A percentile compares a stretch with the other conserved stretches of the same genome.
These are phyloP conservation scores for Lichtheimia corymbifera DNA, from an alignment of 371 early-diverging fungal genomes.

Conservation along the genomic window DNA sequence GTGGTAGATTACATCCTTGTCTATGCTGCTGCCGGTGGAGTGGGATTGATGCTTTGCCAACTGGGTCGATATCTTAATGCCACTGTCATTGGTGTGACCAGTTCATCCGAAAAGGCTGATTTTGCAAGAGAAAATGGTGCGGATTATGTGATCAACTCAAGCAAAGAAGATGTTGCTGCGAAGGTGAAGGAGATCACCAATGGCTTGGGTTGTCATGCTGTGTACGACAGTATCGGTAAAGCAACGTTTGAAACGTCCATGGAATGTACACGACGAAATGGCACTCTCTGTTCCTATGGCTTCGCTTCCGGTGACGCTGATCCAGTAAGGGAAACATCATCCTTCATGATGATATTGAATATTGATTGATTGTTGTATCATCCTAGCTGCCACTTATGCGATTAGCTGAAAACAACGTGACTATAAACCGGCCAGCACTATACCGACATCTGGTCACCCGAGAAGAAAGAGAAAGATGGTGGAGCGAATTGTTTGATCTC, in stretches of 20 bases:
- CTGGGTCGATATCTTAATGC: slow-evolving; percentile 82
- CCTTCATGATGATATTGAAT: not conserved
- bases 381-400: slow-evolving; percentile 59
- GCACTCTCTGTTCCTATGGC: slow-evolving; percentile 86
- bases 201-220: slow-evolving; percentile 82
- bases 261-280: slow-evolving; percentile 69
- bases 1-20: slow-evolving; percentile 73
- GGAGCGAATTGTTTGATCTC: slow-evolving; percentile 60
- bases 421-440: slow-evolving; percentile 78
- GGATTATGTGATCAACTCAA: slow-evolving; percentile 78
- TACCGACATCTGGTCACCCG: slow-evolving; percentile 71
- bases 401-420: slow-evolving; percentile 71
- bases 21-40: slow-evolving; percentile 94
- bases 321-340: slow-evolving; percentile 39
- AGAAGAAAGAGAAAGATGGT: slow-evolving; percentile 71
- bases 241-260: slow-evolving; percentile 81
- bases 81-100: slow-evolving; percentile 87
- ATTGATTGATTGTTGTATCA: not conserved
- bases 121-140: slow-evolving; percentile 76
- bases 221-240: slow-evolving; percentile 92
- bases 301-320: slow-evolving; percentile 88
- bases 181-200: slow-evolving; percentile 77
- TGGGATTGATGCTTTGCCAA: slow-evolving; percentile 79
- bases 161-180: slow-evolving; percentile 61
- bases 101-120: slow-evolving; percentile 77